A percentile compares a stretch with the other conserved stretches of the same genome.
phyloP scores from a whole-genome alignment of 495 filamentous ascomycete species.

The Penicillium maclennaniae region DNA sequence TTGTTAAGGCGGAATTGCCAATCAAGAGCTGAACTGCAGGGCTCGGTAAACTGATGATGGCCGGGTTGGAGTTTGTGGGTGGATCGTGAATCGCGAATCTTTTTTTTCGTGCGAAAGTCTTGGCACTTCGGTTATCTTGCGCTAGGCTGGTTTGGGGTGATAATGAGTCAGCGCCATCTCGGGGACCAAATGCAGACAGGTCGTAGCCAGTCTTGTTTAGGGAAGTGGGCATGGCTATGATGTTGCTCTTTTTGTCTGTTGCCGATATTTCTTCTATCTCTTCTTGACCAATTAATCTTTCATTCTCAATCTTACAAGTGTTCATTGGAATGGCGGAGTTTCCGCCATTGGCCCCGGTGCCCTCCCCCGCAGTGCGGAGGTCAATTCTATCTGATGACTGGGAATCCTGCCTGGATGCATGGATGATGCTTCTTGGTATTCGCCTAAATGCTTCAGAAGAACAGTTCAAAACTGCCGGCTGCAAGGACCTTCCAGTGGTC shows the following conservation, averaged over 20 bases:
- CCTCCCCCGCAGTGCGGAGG: conserved; percentile 61
- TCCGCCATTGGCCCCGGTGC: conserved; percentile 72
- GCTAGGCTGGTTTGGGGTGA: conserved; percentile 27
- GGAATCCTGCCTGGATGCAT: conserved; percentile 73
- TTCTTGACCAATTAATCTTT: not conserved
- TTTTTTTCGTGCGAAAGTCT: conserved; percentile 39
- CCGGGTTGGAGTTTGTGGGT: conserved; percentile 32
- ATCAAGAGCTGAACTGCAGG: conserved; percentile 59
- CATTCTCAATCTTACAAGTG: not conserved
- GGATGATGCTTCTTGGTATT: conserved; percentile 60
- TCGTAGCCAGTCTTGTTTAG: too few species aligned
- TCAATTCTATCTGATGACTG: conserved; percentile 67
- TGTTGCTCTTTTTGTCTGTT: conserved; percentile 3
- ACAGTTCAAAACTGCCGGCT: conserved; percentile 46
- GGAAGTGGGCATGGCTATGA: not conserved
- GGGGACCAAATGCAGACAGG: conserved; percentile 18
- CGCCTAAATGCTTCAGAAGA: conserved; percentile 56
- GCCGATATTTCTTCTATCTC: not conserved
- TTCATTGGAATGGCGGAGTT: conserved; percentile 41
- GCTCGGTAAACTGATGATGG: conserved; percentile 85
- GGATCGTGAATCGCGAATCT: conserved; percentile 24
- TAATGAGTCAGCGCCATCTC: conserved; percentile 23
- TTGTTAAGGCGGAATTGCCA: conserved; percentile 38
- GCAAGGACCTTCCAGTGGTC: conserved; percentile 52
- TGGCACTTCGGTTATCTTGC: conserved; percentile 43